Conservation (phyloP, 805 yeast genomes). For the Ogataea philodendri region DNA sequence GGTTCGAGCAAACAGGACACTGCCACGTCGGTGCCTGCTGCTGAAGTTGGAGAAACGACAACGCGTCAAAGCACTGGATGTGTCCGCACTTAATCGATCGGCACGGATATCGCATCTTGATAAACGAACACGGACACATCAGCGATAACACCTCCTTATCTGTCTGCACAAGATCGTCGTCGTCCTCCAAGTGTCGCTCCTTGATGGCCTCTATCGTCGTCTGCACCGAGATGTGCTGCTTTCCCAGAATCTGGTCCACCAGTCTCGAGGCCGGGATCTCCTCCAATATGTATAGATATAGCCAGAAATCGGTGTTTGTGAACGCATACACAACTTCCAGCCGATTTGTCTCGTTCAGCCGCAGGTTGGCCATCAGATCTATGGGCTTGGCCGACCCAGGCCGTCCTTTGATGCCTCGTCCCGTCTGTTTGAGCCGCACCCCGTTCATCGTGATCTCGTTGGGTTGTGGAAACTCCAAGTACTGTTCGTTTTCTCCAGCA, state of each 20-base stretch:
- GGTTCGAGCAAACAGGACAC: conserved; percentile 76
- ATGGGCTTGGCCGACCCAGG: conserved; percentile 83
- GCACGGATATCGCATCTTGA: conserved; percentile 68
- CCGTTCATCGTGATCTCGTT: conserved; percentile 66
- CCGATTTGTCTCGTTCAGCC: conserved; percentile 33
- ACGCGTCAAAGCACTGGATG: conserved; percentile 84
- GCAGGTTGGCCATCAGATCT: conserved; percentile 58
- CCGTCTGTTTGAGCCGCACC: conserved; percentile 46
- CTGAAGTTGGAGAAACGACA: conserved; percentile 71
- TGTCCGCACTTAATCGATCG: conserved; percentile 73
- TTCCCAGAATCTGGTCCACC: conserved; percentile 38
- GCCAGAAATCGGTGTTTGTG: conserved; percentile 47
- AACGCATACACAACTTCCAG: conserved; percentile 59
- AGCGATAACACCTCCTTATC: conserved; percentile 60
- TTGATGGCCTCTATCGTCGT: conserved; percentile 39
- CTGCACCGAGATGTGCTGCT: conserved; percentile 52
- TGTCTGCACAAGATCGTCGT: conserved; percentile 71
- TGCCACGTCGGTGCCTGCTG: conserved; percentile 79
- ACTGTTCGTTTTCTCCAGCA: conserved; percentile 21
- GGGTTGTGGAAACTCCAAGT: conserved; percentile 67
- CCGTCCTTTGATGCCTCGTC: conserved; percentile 72
- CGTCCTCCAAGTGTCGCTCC: conserved; percentile 39
- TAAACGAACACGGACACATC: conserved; percentile 75
- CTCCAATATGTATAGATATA: conserved; percentile 61
- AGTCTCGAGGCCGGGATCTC: conserved; percentile 41